These are phyloP conservation scores for Pseudopithomyces chartarum DNA, from an alignment of 2,329 filamentous ascomycete species.

Conservation along the genomic window DNA sequence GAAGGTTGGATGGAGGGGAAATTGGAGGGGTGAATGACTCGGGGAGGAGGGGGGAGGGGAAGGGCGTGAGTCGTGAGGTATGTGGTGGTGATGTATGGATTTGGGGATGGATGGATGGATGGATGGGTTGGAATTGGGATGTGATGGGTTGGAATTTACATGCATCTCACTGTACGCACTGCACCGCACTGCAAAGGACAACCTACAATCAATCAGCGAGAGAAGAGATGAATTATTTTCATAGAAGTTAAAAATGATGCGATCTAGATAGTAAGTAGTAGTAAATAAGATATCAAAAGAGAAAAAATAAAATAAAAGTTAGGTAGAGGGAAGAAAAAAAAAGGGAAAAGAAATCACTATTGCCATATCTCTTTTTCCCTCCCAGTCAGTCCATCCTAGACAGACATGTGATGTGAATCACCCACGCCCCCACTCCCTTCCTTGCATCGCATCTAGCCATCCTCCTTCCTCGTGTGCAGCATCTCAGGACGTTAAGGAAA, in stretches of 20 bases:
- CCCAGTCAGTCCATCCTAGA: too few relatives aligned
- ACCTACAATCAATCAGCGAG: neutral
- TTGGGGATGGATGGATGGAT: neutral
- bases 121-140: neutral
- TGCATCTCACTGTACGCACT: too few relatives aligned
- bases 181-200: too few relatives aligned
- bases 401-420: neutral
- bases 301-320: neutral
- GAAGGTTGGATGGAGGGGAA: too few relatives aligned
- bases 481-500: slow-evolving; percentile 20
- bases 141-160: neutral
- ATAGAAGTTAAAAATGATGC: slow-evolving; percentile 31
- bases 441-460: too few relatives aligned
- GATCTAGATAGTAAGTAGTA: slow-evolving; percentile 12
- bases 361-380: slow-evolving; percentile 16
- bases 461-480: slow-evolving; percentile 14
- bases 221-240: slow-evolving; percentile 34
- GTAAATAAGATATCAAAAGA: slow-evolving; percentile 4
- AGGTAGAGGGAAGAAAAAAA: neutral
- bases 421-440: neutral
- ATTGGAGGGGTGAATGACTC: too few relatives aligned
- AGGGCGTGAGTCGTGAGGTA: too few relatives aligned
- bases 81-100: too few relatives aligned
- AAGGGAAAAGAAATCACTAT: too few relatives aligned
- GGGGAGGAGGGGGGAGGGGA: too few relatives aligned